Conservation (phyloP, 257 asterid species). For the Solanum infundibuliforme region DNA sequence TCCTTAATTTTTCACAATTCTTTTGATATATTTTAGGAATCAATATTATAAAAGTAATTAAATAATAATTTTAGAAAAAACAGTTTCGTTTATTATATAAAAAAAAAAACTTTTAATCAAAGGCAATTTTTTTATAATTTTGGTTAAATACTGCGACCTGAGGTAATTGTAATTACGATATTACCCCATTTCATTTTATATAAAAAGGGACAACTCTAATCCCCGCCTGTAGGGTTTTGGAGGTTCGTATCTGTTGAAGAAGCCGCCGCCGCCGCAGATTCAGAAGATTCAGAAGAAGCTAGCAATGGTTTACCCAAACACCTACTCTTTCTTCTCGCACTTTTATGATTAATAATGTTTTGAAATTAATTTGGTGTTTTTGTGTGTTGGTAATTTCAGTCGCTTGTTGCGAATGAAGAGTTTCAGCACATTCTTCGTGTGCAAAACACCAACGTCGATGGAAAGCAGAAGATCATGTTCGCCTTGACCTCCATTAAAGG, state of each 20-base stretch:
- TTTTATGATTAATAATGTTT: neutral
- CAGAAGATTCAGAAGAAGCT: neutral
- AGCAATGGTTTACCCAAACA: neutral
- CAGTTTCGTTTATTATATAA: too few species aligned
- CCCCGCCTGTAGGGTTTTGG: neutral
- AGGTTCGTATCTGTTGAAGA: neutral
- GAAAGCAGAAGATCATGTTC: neutral
- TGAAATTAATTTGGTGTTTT: neutral
- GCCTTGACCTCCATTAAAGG: neutral
- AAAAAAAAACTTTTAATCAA: too few species aligned
- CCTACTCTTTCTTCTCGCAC: neutral
- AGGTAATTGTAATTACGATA: neutral
- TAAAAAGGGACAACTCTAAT: neutral
- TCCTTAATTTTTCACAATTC: neutral
- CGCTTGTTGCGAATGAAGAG: conserved; percentile 1
- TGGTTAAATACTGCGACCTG: neutral
- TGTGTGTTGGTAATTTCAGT: neutral
- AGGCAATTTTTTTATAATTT: neutral
- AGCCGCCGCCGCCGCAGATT: neutral
- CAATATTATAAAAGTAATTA: neutral
- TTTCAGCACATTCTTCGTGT: conserved; percentile 5
- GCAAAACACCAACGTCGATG: neutral
- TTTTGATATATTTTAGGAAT: neutral
- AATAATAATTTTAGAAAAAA: neutral
- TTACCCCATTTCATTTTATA: neutral